Conservation (phyloP, 23 red algal genomes). For the Gracilaria vermiculophylla region DNA sequence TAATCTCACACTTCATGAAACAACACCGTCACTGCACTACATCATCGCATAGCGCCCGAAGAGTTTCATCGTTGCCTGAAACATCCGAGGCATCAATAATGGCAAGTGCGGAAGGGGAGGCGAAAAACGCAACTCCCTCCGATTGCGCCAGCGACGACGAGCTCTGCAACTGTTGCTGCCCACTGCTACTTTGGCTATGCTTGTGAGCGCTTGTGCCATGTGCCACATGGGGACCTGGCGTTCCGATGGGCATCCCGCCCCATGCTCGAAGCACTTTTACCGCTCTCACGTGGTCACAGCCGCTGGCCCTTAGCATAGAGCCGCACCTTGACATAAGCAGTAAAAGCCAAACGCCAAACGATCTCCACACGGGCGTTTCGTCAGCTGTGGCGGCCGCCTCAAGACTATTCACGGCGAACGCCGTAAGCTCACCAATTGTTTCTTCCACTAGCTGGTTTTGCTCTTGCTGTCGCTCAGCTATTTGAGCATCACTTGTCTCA, state of each 20-base stretch:
- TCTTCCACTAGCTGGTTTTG: conserved; percentile 65
- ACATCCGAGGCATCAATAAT: conserved; percentile 73
- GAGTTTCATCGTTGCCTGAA: conserved; percentile 47
- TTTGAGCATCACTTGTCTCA: conserved; percentile 19
- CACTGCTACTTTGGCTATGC: conserved; percentile 10
- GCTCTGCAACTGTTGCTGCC: conserved; percentile 27
- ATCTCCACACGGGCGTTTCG: conserved; percentile 60
- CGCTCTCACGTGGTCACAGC: conserved; percentile 61
- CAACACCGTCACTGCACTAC: conserved; percentile 44
- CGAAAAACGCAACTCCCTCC: conserved; percentile 51
- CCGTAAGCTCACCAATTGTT: conserved; percentile 25
- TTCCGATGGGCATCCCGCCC: conserved; percentile 50
- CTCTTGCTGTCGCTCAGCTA: not conserved
- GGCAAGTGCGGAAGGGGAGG: conserved; percentile 42
- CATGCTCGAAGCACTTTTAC: conserved; percentile 52
- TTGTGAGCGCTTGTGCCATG: conserved; percentile 32
- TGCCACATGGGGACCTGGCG: conserved; percentile 37
- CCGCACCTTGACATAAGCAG: conserved; percentile 56
- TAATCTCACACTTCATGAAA: too few relatives aligned
- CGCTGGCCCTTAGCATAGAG: conserved; percentile 56
- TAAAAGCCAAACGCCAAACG: conserved; percentile 71
- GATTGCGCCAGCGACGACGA: conserved; percentile 30
- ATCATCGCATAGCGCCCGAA: conserved; percentile 58
- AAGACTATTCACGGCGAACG: conserved; percentile 54
- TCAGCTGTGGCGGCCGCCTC: conserved; percentile 65